phyloP scores from a whole-genome alignment of 208 protist species.

The Trypanosoma avium region DNA sequence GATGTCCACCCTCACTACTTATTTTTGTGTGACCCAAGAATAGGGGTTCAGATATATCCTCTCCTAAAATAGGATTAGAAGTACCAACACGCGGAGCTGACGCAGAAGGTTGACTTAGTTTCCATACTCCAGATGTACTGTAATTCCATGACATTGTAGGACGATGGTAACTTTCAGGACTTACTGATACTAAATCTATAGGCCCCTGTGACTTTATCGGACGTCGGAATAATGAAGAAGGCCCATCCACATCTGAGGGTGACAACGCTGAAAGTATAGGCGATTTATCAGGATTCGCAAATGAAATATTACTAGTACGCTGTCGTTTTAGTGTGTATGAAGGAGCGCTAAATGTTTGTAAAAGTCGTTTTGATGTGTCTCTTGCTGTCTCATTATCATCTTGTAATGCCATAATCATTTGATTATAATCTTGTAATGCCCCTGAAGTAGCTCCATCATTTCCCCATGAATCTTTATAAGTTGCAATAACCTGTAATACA shows the following conservation, averaged over 20 bases:
- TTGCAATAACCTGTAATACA: slow-evolving; percentile 69
- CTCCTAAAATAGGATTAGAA: not conserved
- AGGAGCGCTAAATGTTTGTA: slow-evolving; percentile 12
- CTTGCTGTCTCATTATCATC: not conserved
- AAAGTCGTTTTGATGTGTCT: slow-evolving; percentile 18
- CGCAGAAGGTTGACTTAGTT: not conserved
- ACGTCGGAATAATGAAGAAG: not conserved
- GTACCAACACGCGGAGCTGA: not conserved
- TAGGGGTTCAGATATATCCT: not conserved
- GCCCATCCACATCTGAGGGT: not conserved
- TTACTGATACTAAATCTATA: not conserved
- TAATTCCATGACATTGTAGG: slow-evolving; percentile 10
- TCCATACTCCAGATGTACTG: not conserved
- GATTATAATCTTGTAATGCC: not conserved
- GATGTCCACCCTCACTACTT: not conserved
- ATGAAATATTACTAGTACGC: not conserved
- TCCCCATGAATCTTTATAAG: slow-evolving; percentile 58
- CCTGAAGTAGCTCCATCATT: not conserved
- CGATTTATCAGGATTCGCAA: not conserved
- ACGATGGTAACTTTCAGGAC: slow-evolving; percentile 1
- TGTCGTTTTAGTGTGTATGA: not conserved
- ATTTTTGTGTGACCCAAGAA: not conserved
- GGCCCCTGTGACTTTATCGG: not conserved
- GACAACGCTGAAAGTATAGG: not conserved
- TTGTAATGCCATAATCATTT: not conserved